phyloP scores from a whole-genome alignment of 2,329 filamentous ascomycete species.

The Neonectria ditissima region DNA sequence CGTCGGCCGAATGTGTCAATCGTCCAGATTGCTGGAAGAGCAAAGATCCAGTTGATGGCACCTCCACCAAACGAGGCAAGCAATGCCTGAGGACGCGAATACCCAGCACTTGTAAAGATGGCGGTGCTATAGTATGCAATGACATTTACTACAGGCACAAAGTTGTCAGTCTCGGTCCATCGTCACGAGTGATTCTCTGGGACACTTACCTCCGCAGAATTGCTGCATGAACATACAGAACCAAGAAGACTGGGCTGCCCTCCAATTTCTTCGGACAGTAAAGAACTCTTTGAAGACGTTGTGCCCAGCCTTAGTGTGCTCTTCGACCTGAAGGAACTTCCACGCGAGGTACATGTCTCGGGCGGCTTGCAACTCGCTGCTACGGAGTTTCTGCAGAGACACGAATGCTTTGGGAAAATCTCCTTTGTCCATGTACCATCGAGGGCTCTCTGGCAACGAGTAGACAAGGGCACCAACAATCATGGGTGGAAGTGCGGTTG shows the following conservation, averaged over 20 bases:
- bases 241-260: slow-evolving; percentile 49
- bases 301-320: slow-evolving; percentile 40
- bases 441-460: slow-evolving; percentile 69
- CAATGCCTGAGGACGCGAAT: slow-evolving; percentile 44
- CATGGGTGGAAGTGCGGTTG: slow-evolving; percentile 66
- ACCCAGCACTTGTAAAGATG: slow-evolving; percentile 46
- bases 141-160: slow-evolving; percentile 47
- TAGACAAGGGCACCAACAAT: slow-evolving; percentile 69
- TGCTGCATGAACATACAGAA: slow-evolving; percentile 53
- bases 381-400: slow-evolving; percentile 60
- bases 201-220: slow-evolving; percentile 59
- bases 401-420: slow-evolving; percentile 57
- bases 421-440: slow-evolving; percentile 61
- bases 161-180: slow-evolving; percentile 56
- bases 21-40: slow-evolving; percentile 49
- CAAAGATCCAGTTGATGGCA: slow-evolving; percentile 63
- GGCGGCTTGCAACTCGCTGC: slow-evolving; percentile 59
- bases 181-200: not conserved
- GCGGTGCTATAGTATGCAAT: slow-evolving; percentile 49
- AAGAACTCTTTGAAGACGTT: slow-evolving; percentile 46
- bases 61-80: slow-evolving; percentile 50
- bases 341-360: slow-evolving; percentile 64
- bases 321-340: slow-evolving; percentile 48
- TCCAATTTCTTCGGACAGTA: slow-evolving; percentile 45
- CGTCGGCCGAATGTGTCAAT: slow-evolving; percentile 66